phyloP scores from a whole-genome alignment of 257 asterid species.

The Primulina tabacum region DNA sequence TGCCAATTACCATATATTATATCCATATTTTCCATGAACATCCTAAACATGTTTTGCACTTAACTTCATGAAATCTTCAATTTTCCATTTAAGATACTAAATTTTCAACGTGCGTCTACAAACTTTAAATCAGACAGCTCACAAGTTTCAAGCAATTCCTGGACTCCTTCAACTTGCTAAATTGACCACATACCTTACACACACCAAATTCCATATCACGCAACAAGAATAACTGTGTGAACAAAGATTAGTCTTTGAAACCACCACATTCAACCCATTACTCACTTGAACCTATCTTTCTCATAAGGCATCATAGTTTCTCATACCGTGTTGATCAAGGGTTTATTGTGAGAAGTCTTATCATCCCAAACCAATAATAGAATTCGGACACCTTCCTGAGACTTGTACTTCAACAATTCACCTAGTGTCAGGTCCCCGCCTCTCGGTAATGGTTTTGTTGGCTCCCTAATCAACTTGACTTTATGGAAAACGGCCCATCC shows the following conservation, averaged over 20 bases:
- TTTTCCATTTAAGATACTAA: background rate
- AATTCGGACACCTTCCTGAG: constrained; percentile 95
- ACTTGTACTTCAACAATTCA: constrained; percentile 80
- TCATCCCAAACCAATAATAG: constrained; percentile 91
- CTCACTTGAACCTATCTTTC: background rate
- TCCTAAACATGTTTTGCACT: background rate
- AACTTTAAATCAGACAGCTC: background rate
- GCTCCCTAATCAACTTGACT: constrained; percentile 73
- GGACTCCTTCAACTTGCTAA: constrained; percentile 12
- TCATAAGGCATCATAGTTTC: background rate
- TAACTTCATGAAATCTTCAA: background rate
- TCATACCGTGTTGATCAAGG: constrained; percentile 65
- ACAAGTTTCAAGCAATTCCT: background rate
- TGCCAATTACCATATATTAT: background rate
- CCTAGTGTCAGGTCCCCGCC: constrained; percentile 90
- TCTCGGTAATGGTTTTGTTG: constrained; percentile 64
- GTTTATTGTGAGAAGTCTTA: constrained; percentile 73
- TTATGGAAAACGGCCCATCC: constrained; percentile 92
- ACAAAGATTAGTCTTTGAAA: background rate
- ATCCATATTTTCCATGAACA: background rate
- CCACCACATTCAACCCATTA: background rate
- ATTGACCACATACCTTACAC: background rate
- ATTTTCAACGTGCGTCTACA: background rate
- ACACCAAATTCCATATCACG: constrained; percentile 15
- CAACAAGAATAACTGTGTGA: background rate